Percentiles rank a stretch among this genome's conserved stretches.
Evolutionary conservation across 768 basidiomycete species (phyloP).

Genomic region (Termitomyces sp.): DNA sequence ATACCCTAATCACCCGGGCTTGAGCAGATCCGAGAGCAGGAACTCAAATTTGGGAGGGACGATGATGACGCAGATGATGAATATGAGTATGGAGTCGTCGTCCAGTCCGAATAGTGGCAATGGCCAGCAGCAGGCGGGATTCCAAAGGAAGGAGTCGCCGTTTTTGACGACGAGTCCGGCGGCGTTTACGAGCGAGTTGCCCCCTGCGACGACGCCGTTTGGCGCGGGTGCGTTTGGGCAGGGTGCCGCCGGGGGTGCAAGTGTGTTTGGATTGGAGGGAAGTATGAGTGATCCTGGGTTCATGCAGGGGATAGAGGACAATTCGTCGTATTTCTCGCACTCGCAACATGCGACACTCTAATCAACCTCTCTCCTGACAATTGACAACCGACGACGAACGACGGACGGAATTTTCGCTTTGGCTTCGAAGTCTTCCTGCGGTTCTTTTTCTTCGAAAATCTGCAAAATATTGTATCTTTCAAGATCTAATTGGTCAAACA

Average conservation of each 20-base stretch:
- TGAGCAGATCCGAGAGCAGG: constrained; percentile 32
- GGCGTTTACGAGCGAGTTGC: constrained; percentile 30
- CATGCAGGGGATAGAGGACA: constrained; percentile 12
- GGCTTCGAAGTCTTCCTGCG: not conserved
- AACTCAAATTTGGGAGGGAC: constrained; percentile 31
- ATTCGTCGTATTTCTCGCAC: constrained; percentile 12
- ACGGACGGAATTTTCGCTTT: not conserved
- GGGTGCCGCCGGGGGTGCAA: not conserved
- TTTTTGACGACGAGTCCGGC: constrained; percentile 33
- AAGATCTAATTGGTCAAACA: not conserved
- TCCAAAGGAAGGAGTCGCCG: constrained; percentile 36
- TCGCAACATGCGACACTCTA: constrained; percentile 13
- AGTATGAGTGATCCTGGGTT: constrained; percentile 1
- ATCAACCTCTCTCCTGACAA: not conserved
- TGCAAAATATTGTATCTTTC: not conserved
- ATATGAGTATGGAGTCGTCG: constrained; percentile 21
- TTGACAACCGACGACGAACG: not conserved
- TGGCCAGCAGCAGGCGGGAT: constrained; percentile 3
- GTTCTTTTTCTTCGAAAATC: not conserved
- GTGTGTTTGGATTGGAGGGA: constrained; percentile 8
- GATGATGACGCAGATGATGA: constrained; percentile 39
- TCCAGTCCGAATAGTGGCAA: not conserved
- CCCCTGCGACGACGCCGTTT: constrained; percentile 12
- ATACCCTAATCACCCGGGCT: constrained; percentile 17
- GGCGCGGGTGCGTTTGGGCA: constrained; percentile 14